Conservation (phyloP, 228 moss, liverwort and hornwort genomes). For the Sphagnum fallax region DNA sequence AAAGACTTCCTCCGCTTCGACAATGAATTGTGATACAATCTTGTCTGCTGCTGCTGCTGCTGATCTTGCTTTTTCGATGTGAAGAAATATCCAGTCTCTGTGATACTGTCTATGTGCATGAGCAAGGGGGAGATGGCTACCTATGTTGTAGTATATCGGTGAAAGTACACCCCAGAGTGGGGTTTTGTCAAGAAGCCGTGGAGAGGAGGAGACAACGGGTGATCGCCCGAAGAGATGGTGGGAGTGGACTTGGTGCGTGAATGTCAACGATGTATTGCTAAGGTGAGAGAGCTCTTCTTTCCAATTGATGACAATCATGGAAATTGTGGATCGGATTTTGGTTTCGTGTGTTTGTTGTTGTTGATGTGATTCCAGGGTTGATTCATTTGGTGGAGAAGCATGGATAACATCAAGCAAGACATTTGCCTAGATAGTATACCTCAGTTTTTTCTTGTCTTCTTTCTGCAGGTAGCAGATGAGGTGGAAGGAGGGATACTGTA, state of each 20-base stretch:
- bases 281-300: slow-evolving; percentile 20
- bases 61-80: too few relatives aligned
- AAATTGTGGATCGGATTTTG: background rate
- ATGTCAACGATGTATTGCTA: slow-evolving; percentile 64
- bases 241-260: slow-evolving; percentile 80
- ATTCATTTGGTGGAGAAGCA: background rate
- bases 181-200: too few relatives aligned
- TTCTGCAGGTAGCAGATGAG: slow-evolving; percentile 69
- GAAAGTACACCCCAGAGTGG: too few relatives aligned
- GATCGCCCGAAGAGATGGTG: background rate
- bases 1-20: too few relatives aligned
- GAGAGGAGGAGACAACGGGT: too few relatives aligned
- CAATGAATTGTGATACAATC: too few relatives aligned
- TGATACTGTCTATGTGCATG: too few relatives aligned
- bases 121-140: too few relatives aligned
- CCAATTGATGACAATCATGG: background rate
- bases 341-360: background rate
- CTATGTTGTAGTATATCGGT: too few relatives aligned
- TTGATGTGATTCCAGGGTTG: background rate
- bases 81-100: too few relatives aligned
- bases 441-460: background rate
- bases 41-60: too few relatives aligned
- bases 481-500: slow-evolving; percentile 76
- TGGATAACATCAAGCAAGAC: too few relatives aligned
- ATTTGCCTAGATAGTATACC: background rate